Conservation (phyloP, 1,284 basidiomycete genomes). For the Ustilago shanxiensis region DNA sequence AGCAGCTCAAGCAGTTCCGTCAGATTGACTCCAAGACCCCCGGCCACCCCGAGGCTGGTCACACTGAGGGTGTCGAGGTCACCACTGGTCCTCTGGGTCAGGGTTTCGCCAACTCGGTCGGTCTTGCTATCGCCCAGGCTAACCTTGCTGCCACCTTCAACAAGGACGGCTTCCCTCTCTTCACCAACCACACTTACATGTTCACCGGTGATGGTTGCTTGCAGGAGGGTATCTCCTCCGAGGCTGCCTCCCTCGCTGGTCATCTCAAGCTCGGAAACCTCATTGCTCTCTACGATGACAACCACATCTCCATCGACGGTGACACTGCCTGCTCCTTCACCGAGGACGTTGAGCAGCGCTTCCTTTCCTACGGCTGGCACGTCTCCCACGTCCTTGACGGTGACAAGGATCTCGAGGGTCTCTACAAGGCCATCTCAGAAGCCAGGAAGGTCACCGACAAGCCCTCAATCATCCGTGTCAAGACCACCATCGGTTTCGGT, state of each 20-base stretch:
- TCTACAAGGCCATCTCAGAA: constrained; percentile 83
- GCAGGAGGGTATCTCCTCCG: constrained; percentile 92
- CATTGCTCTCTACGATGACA: constrained; percentile 75
- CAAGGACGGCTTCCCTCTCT: constrained; percentile 83
- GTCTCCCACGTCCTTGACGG: constrained; percentile 86
- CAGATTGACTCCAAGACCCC: constrained; percentile 80
- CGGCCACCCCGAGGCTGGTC: constrained; percentile 88
- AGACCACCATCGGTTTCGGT: constrained; percentile 93
- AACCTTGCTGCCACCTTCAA: constrained; percentile 90
- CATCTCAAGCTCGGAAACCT: constrained; percentile 93
- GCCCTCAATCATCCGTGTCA: constrained; percentile 87
- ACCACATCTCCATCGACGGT: constrained; percentile 94
- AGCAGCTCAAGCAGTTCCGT: constrained; percentile 79
- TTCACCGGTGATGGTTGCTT: constrained; percentile 95
- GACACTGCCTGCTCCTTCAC: constrained; percentile 92
- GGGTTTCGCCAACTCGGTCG: constrained; percentile 87
- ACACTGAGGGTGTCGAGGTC: constrained; percentile 89
- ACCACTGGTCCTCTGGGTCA: constrained; percentile 96
- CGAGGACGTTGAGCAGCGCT: constrained; percentile 89
- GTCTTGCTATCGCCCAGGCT: constrained; percentile 91
- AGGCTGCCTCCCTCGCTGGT: constrained; percentile 89
- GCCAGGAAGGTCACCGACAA: constrained; percentile 82
- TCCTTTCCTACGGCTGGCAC: constrained; percentile 92
- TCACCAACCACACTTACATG: constrained; percentile 90
- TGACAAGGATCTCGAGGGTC: constrained; percentile 84